Percentiles rank a stretch among this genome's conserved stretches.
Conservation (phyloP, 148 eudicot species). For the Persicaria tinctoria region DNA sequence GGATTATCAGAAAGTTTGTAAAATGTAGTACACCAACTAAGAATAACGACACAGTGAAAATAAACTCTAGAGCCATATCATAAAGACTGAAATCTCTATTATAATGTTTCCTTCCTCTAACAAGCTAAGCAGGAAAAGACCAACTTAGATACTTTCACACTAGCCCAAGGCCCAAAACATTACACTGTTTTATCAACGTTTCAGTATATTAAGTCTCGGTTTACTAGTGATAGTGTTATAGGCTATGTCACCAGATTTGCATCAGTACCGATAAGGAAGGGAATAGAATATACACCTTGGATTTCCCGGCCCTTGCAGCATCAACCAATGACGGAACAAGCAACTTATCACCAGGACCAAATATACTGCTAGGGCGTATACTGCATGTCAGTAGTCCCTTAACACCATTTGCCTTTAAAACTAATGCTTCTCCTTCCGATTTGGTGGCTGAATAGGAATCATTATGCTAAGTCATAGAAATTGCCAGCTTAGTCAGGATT, state of each 20-base stretch:
- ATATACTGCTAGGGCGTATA: constrained; percentile 88
- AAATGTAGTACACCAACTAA: background rate
- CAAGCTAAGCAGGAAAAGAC: background rate
- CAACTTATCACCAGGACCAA: constrained; percentile 93
- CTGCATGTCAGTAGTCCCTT: constrained; percentile 87
- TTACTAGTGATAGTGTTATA: background rate
- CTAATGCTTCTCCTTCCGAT: constrained; percentile 85
- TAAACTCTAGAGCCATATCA: background rate
- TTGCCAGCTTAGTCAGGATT: background rate
- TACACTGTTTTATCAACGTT: background rate
- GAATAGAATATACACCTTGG: constrained; percentile 44
- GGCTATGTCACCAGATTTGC: background rate
- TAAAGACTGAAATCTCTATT: background rate
- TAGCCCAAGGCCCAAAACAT: background rate
- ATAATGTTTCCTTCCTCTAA: background rate
- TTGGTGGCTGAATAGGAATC: constrained; percentile 88
- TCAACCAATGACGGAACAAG: constrained; percentile 80
- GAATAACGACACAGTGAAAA: background rate
- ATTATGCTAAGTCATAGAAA: constrained; percentile 50
- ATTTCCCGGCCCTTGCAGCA: constrained; percentile 90
- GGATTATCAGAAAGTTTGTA: background rate
- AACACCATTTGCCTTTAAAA: constrained; percentile 72
- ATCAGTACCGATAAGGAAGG: background rate
- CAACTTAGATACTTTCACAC: background rate
- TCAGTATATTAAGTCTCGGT: background rate